Percentiles rank a stretch among this genome's conserved stretches.
Conservation (phyloP, 2,329 filamentous ascomycete genomes). For the Neofusicoccum sp. region DNA sequence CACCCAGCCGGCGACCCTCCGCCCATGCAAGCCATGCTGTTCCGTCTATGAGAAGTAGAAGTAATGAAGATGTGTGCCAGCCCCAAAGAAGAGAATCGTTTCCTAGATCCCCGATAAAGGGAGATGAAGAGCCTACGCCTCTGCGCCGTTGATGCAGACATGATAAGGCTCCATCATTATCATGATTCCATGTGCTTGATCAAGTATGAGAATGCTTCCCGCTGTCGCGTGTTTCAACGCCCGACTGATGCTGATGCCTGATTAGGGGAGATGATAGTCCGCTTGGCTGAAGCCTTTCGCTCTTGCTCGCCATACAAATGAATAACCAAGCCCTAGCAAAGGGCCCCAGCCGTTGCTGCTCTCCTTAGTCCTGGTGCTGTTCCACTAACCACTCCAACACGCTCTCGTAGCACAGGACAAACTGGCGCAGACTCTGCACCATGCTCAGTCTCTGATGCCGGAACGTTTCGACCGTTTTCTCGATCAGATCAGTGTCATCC, state of each 20-base stretch:
- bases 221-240: background rate
- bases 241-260: background rate
- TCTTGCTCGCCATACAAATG: no score
- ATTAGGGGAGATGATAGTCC: background rate
- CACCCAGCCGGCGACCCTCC: background rate
- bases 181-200: background rate
- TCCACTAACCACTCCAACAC: slow-evolving; percentile 80
- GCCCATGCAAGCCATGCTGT: background rate
- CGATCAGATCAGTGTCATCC: slow-evolving; percentile 75
- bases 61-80: background rate
- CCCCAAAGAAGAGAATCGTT: background rate
- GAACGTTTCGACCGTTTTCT: slow-evolving; percentile 89
- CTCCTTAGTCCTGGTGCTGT: slow-evolving; percentile 33
- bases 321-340: no score
- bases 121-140: background rate
- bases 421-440: slow-evolving; percentile 93
- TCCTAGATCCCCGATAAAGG: background rate
- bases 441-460: slow-evolving; percentile 86
- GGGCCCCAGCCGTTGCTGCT: no score
- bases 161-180: background rate
- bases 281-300: background rate
- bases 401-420: slow-evolving; percentile 95
- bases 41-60: background rate
- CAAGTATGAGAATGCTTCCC: background rate
- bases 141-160: slow-evolving; percentile 1